Percentiles rank a stretch among this genome's conserved stretches.
Conservation (phyloP, 1,284 basidiomycete genomes). For the Microbotryum intermedium region DNA sequence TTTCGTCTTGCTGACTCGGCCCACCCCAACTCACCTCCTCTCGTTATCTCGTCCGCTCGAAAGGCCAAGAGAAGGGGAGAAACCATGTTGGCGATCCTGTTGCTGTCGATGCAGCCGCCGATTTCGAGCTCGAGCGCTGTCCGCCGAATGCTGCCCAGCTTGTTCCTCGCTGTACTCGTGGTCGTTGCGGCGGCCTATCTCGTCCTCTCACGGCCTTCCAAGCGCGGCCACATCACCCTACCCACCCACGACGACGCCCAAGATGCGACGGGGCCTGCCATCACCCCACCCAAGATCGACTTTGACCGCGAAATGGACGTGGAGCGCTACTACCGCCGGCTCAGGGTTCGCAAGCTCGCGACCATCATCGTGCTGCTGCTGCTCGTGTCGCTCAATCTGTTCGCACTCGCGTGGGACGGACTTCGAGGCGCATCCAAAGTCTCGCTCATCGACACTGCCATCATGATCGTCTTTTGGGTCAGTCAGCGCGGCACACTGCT, state of each 20-base stretch:
- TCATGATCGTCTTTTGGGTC: constrained; percentile 46
- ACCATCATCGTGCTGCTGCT: constrained; percentile 47
- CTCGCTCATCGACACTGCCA: constrained; percentile 3
- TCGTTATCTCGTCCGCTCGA: too few relatives aligned
- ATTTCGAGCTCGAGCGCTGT: too few relatives aligned
- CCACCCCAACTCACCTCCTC: too few relatives aligned
- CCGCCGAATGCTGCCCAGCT: too few relatives aligned
- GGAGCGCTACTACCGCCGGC: background rate
- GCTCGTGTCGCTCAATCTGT: constrained; percentile 49
- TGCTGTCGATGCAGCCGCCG: too few relatives aligned
- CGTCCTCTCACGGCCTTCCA: background rate
- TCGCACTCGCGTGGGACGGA: constrained; percentile 42
- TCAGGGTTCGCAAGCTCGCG: constrained; percentile 47
- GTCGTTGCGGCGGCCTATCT: background rate
- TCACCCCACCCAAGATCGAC: constrained; percentile 2
- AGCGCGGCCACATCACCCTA: background rate
- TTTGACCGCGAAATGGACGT: background rate
- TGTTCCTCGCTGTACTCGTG: background rate
- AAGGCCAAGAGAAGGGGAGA: too few relatives aligned
- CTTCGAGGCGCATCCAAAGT: background rate
- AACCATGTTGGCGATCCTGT: too few relatives aligned
- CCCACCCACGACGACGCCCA: background rate
- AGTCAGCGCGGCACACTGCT: constrained; percentile 32
- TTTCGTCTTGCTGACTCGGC: too few relatives aligned
- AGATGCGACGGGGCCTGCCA: background rate